These are phyloP conservation scores for Deuterostichococcus epilithicus DNA, from an alignment of 139 green algal genomes.

Conservation along the genomic window DNA sequence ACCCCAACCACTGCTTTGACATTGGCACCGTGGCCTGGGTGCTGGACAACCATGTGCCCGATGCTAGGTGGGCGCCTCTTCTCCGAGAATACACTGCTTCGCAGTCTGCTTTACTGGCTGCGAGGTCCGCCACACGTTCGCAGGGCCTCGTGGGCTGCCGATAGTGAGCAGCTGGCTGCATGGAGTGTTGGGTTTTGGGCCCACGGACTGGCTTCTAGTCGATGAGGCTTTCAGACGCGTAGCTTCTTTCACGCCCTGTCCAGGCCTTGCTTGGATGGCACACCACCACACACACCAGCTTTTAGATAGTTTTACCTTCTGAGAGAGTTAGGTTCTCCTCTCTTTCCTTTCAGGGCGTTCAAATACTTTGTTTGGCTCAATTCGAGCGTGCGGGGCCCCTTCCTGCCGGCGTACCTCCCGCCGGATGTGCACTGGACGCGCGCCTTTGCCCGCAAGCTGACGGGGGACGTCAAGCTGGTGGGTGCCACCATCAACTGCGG, in stretches of 20 bases:
- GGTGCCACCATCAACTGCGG: constrained; percentile 41
- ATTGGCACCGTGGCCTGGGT: constrained; percentile 18
- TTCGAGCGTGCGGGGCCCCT: constrained; percentile 43
- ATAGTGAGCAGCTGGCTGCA: no score
- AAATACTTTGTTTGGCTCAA: constrained; percentile 53
- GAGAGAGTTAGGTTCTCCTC: no score
- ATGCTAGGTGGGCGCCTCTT: neutral
- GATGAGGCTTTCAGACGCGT: no score
- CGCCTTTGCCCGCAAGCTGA: constrained; percentile 27
- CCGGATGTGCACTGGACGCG: constrained; percentile 34
- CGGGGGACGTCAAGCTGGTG: constrained; percentile 35
- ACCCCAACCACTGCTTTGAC: constrained; percentile 8
- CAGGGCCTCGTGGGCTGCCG: no score
- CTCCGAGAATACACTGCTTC: neutral
- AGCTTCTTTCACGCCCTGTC: no score
- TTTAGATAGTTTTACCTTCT: no score
- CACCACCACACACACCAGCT: no score
- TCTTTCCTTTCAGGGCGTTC: constrained; percentile 1
- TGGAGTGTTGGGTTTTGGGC: no score
- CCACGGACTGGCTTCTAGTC: no score
- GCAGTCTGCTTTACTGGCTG: neutral
- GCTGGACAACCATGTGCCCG: neutral
- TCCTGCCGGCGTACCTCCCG: constrained; percentile 41
- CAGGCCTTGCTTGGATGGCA: no score
- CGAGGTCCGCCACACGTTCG: neutral